Evolutionary conservation across 129 eudicot species (phyloP), one percentile per base, ranked within the genome.

Genomic region (Mikania micrantha): DNA sequence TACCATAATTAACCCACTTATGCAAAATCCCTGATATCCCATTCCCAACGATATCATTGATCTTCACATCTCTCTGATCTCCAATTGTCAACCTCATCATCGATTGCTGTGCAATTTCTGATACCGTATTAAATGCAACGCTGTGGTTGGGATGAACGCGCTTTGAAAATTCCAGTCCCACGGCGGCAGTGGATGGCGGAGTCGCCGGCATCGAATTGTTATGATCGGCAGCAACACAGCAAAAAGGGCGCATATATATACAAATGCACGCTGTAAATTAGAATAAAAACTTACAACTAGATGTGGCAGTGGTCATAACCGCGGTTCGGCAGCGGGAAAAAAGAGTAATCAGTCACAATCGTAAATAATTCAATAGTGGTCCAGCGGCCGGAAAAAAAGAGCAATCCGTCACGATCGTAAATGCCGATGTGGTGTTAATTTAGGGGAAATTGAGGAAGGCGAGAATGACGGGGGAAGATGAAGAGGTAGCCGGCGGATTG

Each of bases 1-100:
- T 85, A 2, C 98, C 98, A 72, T 88, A 92, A 84, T 92, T 92
- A 54, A 92, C 98, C 98, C 98, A 92, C 60, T 92, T 92, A 31
- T 88, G 69, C 71, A 92, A 39, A 25, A 88, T 59, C 15, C 96
- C 96, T 2, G 81, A 86, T 32, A 92, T 82, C 40, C 96, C 98
- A 70, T 75, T 77, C 68, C 95, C 98, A 0, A 88, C 85, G 1
- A 92, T 74, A 41, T 92, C 98, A 61, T 88, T 88, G 3, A 92
- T 88, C 81, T 76, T 88, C 64, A 83, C 84, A 65, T 87, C 84
- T 54, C 78, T 25, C 69, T 82, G 77, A 75, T 78, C 74, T 67
- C 82, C 75, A 65, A 44, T 21, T 4, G 64, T 72, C 44, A 60
- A 38, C 28, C 80, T 52, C 75, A 60, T 75, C 83, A 59, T 53